Percentiles rank a stretch among this genome's conserved stretches.
Evolutionary conservation across 139 green algal genomes (phyloP).

Genomic region (Cymbomonas tetramitiformis): DNA sequence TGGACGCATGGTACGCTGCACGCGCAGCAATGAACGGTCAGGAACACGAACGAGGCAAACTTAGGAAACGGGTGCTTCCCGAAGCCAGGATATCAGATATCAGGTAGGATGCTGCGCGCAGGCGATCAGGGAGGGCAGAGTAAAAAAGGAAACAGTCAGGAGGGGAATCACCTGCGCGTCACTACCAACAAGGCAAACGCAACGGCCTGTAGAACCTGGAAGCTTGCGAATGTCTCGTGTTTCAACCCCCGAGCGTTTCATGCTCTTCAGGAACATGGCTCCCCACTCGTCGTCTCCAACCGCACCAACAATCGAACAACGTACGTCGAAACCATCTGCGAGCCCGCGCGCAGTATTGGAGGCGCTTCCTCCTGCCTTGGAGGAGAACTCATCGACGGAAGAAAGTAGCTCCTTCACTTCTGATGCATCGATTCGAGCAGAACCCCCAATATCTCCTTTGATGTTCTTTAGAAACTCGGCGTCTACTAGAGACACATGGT

Average conservation of each 20-base stretch:
- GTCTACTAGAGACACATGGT: not conserved
- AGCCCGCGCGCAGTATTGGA: conserved; percentile 27
- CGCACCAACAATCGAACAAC: conserved; percentile 17
- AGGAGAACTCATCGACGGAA: conserved; percentile 31
- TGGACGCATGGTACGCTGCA: conserved; percentile 48
- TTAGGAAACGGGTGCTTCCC: no score
- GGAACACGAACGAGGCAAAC: no score
- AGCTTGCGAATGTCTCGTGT: conserved; percentile 1
- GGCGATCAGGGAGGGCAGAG: no score
- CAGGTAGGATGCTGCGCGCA: no score
- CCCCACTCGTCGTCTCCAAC: conserved; percentile 40
- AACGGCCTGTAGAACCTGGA: conserved; percentile 5
- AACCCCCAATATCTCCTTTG: conserved; percentile 1
- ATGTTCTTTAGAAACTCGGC: not conserved
- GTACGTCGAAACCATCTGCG: conserved; percentile 24
- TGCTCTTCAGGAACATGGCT: conserved; percentile 28
- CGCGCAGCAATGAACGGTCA: no score
- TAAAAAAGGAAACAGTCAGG: no score
- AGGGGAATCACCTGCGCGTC: no score
- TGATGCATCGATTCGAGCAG: not conserved
- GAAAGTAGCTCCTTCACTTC: conserved; percentile 25
- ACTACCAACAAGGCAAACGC: not conserved
- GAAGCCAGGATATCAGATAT: no score
- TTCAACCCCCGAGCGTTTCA: conserved; percentile 33
- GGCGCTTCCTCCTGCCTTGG: conserved; percentile 37